Base-by-base conservation (phyloP, 2,329 filamentous ascomycete species). In the Hypoxylon sp. region DNA sequence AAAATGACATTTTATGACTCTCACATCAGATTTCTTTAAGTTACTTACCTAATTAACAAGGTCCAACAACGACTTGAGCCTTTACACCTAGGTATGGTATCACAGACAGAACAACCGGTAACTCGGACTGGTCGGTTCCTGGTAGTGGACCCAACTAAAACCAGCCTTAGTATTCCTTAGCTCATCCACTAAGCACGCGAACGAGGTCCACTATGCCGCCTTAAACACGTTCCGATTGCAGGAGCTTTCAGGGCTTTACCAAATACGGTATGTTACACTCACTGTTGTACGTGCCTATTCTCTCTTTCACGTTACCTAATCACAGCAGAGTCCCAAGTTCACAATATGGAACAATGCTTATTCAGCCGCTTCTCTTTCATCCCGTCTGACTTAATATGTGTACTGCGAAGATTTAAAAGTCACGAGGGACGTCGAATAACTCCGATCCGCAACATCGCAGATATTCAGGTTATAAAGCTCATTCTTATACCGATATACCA, bases 201-300 rank as follows among this genome's bases (percentile, higher is more conserved):
- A 33, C 19, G 2, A 52, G 37, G 39, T 39, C 67, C 67, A 67
- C 53, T 64, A 61, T 70, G 31, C 52, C 63, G 64, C 48, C 64
- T 61, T 61, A 31, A 51, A 29, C 55, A 60, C 44, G 62, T 66
- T 59, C 62, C 58, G 66, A 66, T 63, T 53, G 63, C 62, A 69
- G 61, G 6, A 8, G 5, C 5, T 31, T 26, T 26, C 26, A 55
- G 46, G 17, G 8, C 39, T 44, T 44, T 17, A 55, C 54, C 31
- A 44, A 13, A 52, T 51, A 54, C 53, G 47, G 39, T 50, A 64
- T 57, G 54, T 58, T 63, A 63, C 59, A 63, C 54, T 22, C 47
- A 26, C 26, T 26, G 35, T 51, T 22, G 24, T 42, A 37, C 26
- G 19, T 29, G 17, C 13, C 24, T 4, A 13, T 46, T 35, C 2